Evolutionary conservation across 225 moss, liverwort and hornwort genomes (phyloP).

Genomic region (Anthoceros angustus): DNA sequence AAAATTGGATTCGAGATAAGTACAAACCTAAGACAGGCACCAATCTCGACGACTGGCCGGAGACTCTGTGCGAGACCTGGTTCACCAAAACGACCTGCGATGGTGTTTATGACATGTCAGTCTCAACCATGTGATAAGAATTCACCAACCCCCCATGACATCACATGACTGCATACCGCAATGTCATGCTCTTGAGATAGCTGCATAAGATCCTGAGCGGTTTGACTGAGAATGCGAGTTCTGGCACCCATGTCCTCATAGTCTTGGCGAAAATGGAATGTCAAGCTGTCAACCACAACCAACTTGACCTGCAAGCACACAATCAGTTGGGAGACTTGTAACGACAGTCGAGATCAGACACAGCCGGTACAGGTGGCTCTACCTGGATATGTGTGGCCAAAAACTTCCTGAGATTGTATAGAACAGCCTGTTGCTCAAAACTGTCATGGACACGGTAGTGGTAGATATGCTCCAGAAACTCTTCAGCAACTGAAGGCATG

Average conservation of each 20-base stretch:
- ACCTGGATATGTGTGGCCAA: slow-evolving; percentile 49
- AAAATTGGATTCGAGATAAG: not conserved
- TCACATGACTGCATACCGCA: slow-evolving; percentile 42
- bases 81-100: slow-evolving; percentile 74
- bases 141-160: not conserved
- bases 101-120: slow-evolving; percentile 1
- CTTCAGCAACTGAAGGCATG: slow-evolving; percentile 25
- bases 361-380: not conserved
- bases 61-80: slow-evolving; percentile 79
- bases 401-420: slow-evolving; percentile 56
- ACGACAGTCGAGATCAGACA: not conserved
- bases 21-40: slow-evolving; percentile 68
- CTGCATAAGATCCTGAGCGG: slow-evolving; percentile 61
- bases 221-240: slow-evolving; percentile 57
- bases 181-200: slow-evolving; percentile 64
- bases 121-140: not conserved
- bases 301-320: not conserved
- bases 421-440: slow-evolving; percentile 73
- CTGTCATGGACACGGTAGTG: slow-evolving; percentile 79
- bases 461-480: slow-evolving; percentile 55
- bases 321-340: no score
- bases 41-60: slow-evolving; percentile 54
- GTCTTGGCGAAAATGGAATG: slow-evolving; percentile 90
- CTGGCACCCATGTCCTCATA: slow-evolving; percentile 79
- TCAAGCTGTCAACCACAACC: slow-evolving; percentile 76